Percentiles rank a stretch among this genome's conserved stretches.
phyloP scores from a whole-genome alignment of 805 yeast genomes.

The Candida glaebosa region DNA sequence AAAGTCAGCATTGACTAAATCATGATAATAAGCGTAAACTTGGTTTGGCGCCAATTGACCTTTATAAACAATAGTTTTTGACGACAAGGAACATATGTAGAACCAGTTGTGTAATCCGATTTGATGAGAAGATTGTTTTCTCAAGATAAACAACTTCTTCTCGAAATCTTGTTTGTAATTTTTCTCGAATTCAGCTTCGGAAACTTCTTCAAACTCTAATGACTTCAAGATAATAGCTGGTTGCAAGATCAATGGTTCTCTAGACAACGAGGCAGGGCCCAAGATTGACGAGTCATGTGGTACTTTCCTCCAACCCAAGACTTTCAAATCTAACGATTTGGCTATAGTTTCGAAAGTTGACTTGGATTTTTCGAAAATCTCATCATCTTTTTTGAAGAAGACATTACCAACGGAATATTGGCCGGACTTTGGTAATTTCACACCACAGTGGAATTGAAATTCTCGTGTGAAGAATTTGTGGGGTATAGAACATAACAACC shows the following conservation, averaged over 20 bases:
- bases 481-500: slow-evolving; percentile 89
- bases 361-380: slow-evolving; percentile 66
- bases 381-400: slow-evolving; percentile 84
- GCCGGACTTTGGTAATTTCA: slow-evolving; percentile 71
- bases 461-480: slow-evolving; percentile 84
- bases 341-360: slow-evolving; percentile 82
- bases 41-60: slow-evolving; percentile 97
- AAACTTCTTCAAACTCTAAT: slow-evolving; percentile 23
- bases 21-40: slow-evolving; percentile 92
- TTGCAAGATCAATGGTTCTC: slow-evolving; percentile 89
- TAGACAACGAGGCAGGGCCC: slow-evolving; percentile 90
- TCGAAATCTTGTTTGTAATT: slow-evolving; percentile 66
- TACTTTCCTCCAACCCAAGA: slow-evolving; percentile 91
- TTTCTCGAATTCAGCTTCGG: slow-evolving; percentile 52
- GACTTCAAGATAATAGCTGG: slow-evolving; percentile 77
- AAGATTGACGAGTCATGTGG: slow-evolving; percentile 92
- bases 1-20: slow-evolving; percentile 84
- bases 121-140: slow-evolving; percentile 86
- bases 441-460: slow-evolving; percentile 65
- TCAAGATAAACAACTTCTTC: slow-evolving; percentile 75
- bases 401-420: slow-evolving; percentile 95
- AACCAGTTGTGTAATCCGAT: slow-evolving; percentile 97
- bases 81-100: slow-evolving; percentile 88
- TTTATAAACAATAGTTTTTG: slow-evolving; percentile 89
- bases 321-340: slow-evolving; percentile 66